phyloP scores from a whole-genome alignment of 2,329 filamentous ascomycete genomes.

The Phoma sp. region DNA sequence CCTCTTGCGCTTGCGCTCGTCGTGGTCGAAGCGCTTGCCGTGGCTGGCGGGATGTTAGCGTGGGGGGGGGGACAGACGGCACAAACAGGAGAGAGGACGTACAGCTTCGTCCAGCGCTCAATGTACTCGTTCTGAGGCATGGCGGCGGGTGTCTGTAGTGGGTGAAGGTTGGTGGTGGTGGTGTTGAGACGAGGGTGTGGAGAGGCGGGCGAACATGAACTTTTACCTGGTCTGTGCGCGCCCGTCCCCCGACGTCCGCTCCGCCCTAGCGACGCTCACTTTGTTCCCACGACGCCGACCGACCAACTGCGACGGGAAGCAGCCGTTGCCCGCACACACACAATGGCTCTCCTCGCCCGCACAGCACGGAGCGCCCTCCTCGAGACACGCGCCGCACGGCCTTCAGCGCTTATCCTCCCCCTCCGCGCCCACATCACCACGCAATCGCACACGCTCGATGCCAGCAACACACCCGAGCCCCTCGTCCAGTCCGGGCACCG shows the following conservation, averaged over 20 bases:
- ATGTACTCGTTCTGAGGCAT: slow-evolving; percentile 82
- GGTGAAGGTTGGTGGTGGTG: slow-evolving; percentile 1
- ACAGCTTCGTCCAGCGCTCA: slow-evolving; percentile 75
- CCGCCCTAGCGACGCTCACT: slow-evolving; percentile 9
- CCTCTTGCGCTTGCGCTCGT: slow-evolving; percentile 88
- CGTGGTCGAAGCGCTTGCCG: slow-evolving; percentile 70
- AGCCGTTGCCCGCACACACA: slow-evolving; percentile 3
- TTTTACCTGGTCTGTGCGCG: slow-evolving; percentile 20
- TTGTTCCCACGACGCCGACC: neutral
- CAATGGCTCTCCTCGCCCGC: slow-evolving; percentile 54
- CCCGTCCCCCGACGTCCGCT: slow-evolving; percentile 20
- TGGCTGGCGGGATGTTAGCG: slow-evolving; percentile 36
- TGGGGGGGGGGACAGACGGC: neutral
- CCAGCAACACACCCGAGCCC: slow-evolving; percentile 45
- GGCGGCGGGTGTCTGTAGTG: slow-evolving; percentile 22
- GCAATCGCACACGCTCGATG: slow-evolving; percentile 48
- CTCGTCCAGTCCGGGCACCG: slow-evolving; percentile 58
- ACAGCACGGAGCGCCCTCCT: slow-evolving; percentile 68
- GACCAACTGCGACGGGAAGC: neutral
- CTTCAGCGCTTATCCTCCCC: slow-evolving; percentile 57
- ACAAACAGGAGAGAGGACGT: slow-evolving; percentile 39
- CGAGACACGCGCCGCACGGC: slow-evolving; percentile 62
- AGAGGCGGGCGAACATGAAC: slow-evolving; percentile 4
- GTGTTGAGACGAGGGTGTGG: slow-evolving; percentile 1
- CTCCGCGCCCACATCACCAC: slow-evolving; percentile 56